phyloP scores from a whole-genome alignment of 2,329 filamentous ascomycete species.

The Trichoderma sp. region DNA sequence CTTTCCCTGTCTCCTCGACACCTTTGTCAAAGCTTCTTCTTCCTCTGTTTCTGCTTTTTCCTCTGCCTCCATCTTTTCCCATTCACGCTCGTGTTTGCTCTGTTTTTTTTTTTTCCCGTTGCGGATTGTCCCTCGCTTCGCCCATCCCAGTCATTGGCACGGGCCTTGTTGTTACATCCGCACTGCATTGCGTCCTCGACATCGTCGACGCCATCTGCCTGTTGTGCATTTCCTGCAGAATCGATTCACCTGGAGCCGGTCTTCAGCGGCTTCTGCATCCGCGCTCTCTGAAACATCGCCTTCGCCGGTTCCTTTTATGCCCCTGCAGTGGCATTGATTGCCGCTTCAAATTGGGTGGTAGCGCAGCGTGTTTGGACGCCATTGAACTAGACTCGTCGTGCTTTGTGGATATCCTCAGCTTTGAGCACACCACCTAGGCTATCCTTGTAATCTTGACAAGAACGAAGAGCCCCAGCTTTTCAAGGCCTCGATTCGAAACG shows the following conservation, averaged over 20 bases:
- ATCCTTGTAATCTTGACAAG: conserved; percentile 7
- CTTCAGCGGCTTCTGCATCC: conserved; percentile 19
- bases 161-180: background rate
- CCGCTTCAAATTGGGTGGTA: background rate
- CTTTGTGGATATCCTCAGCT: conserved; percentile 6
- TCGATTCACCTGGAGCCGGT: conserved; percentile 21
- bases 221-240: background rate
- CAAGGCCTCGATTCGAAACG: background rate
- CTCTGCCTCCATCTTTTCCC: background rate
- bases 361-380: background rate
- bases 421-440: background rate
- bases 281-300: conserved; percentile 1
- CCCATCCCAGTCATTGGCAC: conserved; percentile 14
- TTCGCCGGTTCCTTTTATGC: background rate
- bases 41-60: background rate
- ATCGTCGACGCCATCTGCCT: background rate
- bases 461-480: background rate
- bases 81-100: background rate
- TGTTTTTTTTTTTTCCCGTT: conserved; percentile 1
- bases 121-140: conserved; percentile 21
- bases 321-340: background rate
- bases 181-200: background rate
- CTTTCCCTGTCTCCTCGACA: background rate
- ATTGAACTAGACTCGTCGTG: background rate
- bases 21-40: background rate